phyloP scores from a whole-genome alignment of 352 stramenopile species.

The Pythium sp. region DNA sequence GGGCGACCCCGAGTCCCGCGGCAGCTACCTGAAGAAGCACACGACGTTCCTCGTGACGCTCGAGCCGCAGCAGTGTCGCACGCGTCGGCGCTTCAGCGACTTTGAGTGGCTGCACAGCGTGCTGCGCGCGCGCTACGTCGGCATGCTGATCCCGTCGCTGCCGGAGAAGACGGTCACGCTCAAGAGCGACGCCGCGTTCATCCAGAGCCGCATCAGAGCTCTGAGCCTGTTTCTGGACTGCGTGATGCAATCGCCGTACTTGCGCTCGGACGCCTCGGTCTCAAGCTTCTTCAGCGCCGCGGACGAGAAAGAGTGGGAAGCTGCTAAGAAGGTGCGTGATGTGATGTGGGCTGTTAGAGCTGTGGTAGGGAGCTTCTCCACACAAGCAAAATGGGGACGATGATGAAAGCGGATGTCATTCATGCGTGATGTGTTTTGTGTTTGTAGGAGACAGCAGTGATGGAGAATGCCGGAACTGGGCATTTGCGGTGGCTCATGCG shows the following conservation, averaged over 20 bases:
- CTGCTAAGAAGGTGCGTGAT: slow-evolving; percentile 34
- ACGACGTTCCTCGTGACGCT: slow-evolving; percentile 61
- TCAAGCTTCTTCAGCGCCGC: slow-evolving; percentile 40
- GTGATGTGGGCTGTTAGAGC: slow-evolving; percentile 9
- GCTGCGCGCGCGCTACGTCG: slow-evolving; percentile 55
- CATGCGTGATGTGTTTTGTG: too few relatives aligned
- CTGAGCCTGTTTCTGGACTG: slow-evolving; percentile 57
- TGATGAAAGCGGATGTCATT: too few relatives aligned
- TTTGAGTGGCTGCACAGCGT: slow-evolving; percentile 73
- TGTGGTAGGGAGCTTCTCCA: neutral
- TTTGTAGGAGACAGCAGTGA: slow-evolving; percentile 25
- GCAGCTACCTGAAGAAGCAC: slow-evolving; percentile 70
- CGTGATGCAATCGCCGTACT: slow-evolving; percentile 55
- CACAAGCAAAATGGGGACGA: too few relatives aligned
- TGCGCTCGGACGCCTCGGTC: slow-evolving; percentile 53
- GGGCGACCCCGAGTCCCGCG: slow-evolving; percentile 48
- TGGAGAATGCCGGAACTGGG: slow-evolving; percentile 58
- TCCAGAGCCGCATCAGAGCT: slow-evolving; percentile 58
- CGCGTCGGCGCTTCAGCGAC: slow-evolving; percentile 68
- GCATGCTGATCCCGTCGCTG: slow-evolving; percentile 61
- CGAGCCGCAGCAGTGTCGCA: slow-evolving; percentile 23
- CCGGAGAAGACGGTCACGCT: slow-evolving; percentile 61
- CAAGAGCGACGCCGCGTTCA: slow-evolving; percentile 47
- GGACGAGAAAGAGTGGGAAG: slow-evolving; percentile 59
- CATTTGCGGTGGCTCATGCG: slow-evolving; percentile 71